These are phyloP conservation scores for Petunia axillaris DNA, from an alignment of 257 asterid species.

Conservation along the genomic window DNA sequence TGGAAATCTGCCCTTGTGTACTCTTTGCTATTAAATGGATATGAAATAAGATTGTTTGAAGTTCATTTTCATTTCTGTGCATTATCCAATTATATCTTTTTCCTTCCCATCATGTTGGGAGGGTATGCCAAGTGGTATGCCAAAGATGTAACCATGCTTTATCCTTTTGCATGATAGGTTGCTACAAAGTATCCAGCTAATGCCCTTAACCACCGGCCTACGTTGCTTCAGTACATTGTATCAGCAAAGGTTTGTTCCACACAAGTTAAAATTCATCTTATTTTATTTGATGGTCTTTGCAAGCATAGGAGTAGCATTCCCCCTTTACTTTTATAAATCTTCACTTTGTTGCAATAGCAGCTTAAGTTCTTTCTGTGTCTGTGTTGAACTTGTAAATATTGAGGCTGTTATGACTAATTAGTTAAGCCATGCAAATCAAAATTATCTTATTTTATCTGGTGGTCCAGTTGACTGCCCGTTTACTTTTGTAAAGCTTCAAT, in stretches of 20 bases:
- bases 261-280: neutral
- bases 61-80: constrained; percentile 13
- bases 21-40: constrained; percentile 3
- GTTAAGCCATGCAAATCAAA: no score
- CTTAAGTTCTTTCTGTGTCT: neutral
- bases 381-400: no score
- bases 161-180: constrained; percentile 50
- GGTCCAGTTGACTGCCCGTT: neutral
- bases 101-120: neutral
- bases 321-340: no score
- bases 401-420: no score
- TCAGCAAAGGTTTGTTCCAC: constrained; percentile 60
- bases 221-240: constrained; percentile 64
- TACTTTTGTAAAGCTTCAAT: neutral
- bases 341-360: neutral
- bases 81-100: neutral
- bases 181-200: constrained; percentile 84
- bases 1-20: constrained; percentile 10
- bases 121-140: neutral
- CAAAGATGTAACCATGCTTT: constrained; percentile 8
- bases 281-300: neutral
- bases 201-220: constrained; percentile 84
- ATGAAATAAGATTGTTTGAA: constrained; percentile 9
- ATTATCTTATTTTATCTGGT: neutral
- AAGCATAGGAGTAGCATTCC: no score